Evolutionary conservation across 129 eudicot species (phyloP).

Genomic region (Apium graveolens): DNA sequence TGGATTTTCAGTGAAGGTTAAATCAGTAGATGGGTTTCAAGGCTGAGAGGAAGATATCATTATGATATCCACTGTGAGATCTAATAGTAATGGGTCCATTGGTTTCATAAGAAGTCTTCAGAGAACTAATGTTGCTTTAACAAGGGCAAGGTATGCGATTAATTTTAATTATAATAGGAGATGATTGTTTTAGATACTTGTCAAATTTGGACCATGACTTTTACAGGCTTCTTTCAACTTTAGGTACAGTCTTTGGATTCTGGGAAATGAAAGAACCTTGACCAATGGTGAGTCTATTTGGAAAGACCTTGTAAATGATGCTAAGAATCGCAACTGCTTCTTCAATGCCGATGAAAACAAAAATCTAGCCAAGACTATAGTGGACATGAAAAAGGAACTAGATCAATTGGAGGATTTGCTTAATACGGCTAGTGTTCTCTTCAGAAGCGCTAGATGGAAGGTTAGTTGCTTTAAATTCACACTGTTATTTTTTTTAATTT

Average conservation of each 20-base stretch:
- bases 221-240: background rate
- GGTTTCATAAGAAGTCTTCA: conserved; percentile 46
- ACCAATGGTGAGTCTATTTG: conserved; percentile 34
- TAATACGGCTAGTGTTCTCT: conserved; percentile 47
- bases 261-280: conserved; percentile 60
- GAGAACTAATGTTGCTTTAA: conserved; percentile 64
- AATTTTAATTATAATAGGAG: background rate
- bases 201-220: background rate
- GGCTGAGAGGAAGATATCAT: conserved; percentile 71
- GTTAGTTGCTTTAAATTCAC: conserved; percentile 17
- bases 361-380: conserved; percentile 30
- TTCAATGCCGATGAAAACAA: conserved; percentile 56
- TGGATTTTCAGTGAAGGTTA: conserved; percentile 49
- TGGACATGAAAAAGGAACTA: conserved; percentile 55
- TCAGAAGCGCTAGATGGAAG: conserved; percentile 64
- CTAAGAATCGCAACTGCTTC: conserved; percentile 42
- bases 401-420: conserved; percentile 74
- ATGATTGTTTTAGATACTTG: background rate
- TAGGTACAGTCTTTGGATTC: conserved; percentile 63
- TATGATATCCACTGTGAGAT: conserved; percentile 64
- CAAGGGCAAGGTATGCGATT: conserved; percentile 59
- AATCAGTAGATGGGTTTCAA: conserved; percentile 66
- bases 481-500: conserved; percentile 6
- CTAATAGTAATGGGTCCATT: conserved; percentile 40
- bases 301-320: conserved; percentile 39